Percentiles rank a stretch among this genome's conserved stretches.
phyloP scores from a whole-genome alignment of 2,329 filamentous ascomycete genomes.

The Aspergillus awamori region DNA sequence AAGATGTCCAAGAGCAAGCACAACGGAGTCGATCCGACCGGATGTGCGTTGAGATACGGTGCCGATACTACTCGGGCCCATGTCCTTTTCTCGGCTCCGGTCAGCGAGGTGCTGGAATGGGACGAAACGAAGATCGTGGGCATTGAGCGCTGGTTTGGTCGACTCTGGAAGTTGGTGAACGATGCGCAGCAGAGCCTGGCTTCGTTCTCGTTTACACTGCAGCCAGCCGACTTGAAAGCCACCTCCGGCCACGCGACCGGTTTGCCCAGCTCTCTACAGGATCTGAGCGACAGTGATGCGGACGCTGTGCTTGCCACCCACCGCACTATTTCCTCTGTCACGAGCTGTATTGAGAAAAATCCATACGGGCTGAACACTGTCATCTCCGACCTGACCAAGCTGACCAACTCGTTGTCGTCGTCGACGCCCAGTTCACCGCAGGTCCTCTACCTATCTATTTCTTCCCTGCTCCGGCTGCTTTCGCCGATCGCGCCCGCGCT shows the following conservation, averaged over 20 bases:
- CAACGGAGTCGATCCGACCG: constrained; percentile 82
- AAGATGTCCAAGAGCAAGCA: constrained; percentile 97
- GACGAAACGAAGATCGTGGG: constrained; percentile 81
- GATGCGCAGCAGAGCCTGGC: constrained; percentile 36
- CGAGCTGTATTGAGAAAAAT: constrained; percentile 66
- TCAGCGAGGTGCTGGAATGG: constrained; percentile 84
- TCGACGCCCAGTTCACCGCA: constrained; percentile 46
- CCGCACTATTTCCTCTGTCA: constrained; percentile 67
- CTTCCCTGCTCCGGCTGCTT: constrained; percentile 68
- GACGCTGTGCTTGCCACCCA: constrained; percentile 68
- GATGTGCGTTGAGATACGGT: constrained; percentile 72
- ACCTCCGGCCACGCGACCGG: constrained; percentile 27
- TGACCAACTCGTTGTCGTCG: constrained; percentile 70
- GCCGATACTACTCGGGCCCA: constrained; percentile 84
- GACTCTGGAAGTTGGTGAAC: constrained; percentile 63
- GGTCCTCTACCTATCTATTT: constrained; percentile 50
- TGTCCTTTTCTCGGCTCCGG: constrained; percentile 85
- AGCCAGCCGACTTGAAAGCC: constrained; percentile 21
- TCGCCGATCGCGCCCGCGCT: constrained; percentile 80
- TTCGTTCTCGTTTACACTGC: constrained; percentile 26
- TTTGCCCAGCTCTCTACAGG: constrained; percentile 32
- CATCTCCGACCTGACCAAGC: constrained; percentile 77
- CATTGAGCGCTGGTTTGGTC: constrained; percentile 76
- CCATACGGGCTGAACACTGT: constrained; percentile 81
- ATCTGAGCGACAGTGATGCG: constrained; percentile 40